These are phyloP conservation scores for Castanopsis chinensis DNA, from an alignment of 306 rosid genomes.

Conservation along the genomic window DNA sequence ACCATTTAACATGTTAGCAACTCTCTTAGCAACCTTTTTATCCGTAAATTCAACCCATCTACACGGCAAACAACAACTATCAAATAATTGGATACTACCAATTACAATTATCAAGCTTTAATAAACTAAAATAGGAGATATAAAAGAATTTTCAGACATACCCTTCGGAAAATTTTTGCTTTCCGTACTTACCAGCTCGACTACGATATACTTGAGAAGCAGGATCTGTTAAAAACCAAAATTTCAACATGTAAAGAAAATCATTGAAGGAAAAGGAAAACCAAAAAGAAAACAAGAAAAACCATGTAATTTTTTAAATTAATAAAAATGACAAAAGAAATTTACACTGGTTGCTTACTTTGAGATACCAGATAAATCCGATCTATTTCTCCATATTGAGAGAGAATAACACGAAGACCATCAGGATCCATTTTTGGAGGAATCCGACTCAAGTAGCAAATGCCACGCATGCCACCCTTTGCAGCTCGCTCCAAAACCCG, in stretches of 20 bases:
- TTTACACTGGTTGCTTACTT: constrained; percentile 28
- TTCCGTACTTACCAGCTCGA: constrained; percentile 48
- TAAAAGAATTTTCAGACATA: constrained; percentile 24
- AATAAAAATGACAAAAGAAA: not conserved
- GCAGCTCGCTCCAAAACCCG: constrained; percentile 44
- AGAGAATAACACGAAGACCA: constrained; percentile 66
- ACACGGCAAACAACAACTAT: constrained; percentile 20
- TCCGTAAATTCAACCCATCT: constrained; percentile 89
- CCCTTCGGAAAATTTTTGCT: constrained; percentile 69
- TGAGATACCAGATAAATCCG: constrained; percentile 70
- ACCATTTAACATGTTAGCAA: constrained; percentile 77
- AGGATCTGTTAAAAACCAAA: constrained; percentile 36
- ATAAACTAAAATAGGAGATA: constrained; percentile 13
- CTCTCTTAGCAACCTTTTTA: constrained; percentile 76
- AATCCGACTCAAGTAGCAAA: constrained; percentile 77
- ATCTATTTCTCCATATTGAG: constrained; percentile 66
- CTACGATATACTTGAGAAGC: constrained; percentile 36
- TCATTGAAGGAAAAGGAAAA: not conserved
- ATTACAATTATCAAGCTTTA: not conserved
- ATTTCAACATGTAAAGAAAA: not conserved
- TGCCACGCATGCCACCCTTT: constrained; percentile 56
- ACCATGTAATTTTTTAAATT: not conserved
- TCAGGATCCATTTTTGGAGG: constrained; percentile 85
- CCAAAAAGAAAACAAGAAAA: not conserved
- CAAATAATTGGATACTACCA: constrained; percentile 5